Evolutionary conservation across 352 stramenopile genomes (phyloP).

Genomic region (Phytophthora nicotianae): DNA sequence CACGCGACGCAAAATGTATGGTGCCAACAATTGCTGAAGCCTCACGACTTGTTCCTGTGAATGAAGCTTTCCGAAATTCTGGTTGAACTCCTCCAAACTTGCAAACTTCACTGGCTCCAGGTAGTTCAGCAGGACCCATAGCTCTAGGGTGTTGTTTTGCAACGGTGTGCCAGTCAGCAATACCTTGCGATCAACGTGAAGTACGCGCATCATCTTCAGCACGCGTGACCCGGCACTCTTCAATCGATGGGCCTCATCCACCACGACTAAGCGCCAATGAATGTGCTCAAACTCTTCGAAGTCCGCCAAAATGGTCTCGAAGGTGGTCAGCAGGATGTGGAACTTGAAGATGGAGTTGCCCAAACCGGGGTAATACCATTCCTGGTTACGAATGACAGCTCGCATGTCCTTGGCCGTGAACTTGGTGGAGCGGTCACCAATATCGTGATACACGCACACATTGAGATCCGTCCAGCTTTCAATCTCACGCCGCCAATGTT

Average conservation of each 20-base stretch:
- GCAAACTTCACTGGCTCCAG: conserved; percentile 94
- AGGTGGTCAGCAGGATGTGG: conserved; percentile 84
- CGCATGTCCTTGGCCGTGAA: conserved; percentile 90
- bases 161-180: conserved; percentile 97
- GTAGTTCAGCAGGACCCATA: conserved; percentile 98
- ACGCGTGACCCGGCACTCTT: conserved; percentile 82
- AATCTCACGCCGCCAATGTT: conserved; percentile 89
- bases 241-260: conserved; percentile 85
- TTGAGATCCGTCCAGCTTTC: conserved; percentile 97
- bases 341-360: conserved; percentile 93
- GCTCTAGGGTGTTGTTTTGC: conserved; percentile 97
- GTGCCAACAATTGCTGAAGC: conserved; percentile 93
- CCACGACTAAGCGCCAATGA: conserved; percentile 83
- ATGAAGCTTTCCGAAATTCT: conserved; percentile 92
- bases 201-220: conserved; percentile 88
- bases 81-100: conserved; percentile 89
- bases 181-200: conserved; percentile 90
- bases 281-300: conserved; percentile 89
- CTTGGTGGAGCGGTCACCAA: conserved; percentile 77
- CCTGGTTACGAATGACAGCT: conserved; percentile 81
- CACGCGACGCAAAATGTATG: conserved; percentile 96
- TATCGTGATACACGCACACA: conserved; percentile 98
- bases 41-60: conserved; percentile 94
- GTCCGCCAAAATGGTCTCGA: conserved; percentile 81
- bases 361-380: conserved; percentile 89